A percentile compares a stretch with the other conserved stretches of the same genome.
phyloP scores from a whole-genome alignment of 2,329 filamentous ascomycete genomes.

The Calonectria hongkongensis region DNA sequence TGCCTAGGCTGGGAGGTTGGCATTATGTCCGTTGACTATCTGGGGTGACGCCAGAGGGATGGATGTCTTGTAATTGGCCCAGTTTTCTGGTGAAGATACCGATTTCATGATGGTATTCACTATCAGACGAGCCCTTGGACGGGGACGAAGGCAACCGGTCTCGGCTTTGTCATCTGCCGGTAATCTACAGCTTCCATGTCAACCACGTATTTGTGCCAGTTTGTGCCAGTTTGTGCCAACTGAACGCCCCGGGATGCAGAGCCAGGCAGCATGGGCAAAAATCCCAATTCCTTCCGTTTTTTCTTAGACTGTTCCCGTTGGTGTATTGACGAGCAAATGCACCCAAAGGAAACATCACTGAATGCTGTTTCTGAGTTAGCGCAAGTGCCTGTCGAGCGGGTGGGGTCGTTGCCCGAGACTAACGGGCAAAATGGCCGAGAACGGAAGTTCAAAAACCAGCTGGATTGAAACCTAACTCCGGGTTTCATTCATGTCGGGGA shows the following conservation, averaged over 20 bases:
- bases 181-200: neutral
- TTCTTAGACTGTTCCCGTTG: neutral
- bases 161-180: neutral
- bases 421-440: conserved; percentile 35
- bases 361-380: conserved; percentile 17
- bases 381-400: conserved; percentile 3
- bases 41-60: conserved; percentile 23
- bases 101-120: neutral
- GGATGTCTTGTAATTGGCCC: conserved; percentile 1
- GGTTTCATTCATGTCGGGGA: conserved; percentile 22
- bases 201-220: neutral
- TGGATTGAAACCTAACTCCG: conserved; percentile 20
- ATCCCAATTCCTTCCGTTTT: neutral
- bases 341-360: neutral
- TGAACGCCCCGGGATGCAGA: neutral
- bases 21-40: conserved; percentile 30
- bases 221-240: neutral
- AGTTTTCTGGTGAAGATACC: conserved; percentile 16
- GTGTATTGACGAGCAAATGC: neutral
- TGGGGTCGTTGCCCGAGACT: conserved; percentile 24
- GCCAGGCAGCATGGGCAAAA: neutral
- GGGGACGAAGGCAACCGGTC: neutral
- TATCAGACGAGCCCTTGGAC: conserved; percentile 2
- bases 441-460: conserved; percentile 29
- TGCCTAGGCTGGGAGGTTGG: conserved; percentile 32